phyloP scores from a whole-genome alignment of 2,329 filamentous ascomycete genomes.

The Fusarium marasasianum region DNA sequence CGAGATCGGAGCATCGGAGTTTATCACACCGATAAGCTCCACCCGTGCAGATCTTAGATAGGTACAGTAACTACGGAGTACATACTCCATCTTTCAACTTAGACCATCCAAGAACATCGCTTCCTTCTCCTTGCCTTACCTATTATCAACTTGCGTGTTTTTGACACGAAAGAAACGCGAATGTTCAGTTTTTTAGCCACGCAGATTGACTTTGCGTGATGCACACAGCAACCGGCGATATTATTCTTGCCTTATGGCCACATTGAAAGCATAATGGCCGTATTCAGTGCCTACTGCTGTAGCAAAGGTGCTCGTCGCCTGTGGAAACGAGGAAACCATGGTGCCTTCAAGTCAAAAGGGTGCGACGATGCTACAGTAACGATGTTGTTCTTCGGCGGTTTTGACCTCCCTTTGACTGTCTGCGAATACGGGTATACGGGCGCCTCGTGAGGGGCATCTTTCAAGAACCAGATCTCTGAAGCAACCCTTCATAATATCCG shows the following conservation, averaged over 20 bases:
- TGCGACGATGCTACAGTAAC: not conserved
- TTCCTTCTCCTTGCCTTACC: not conserved
- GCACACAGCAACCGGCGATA: not conserved
- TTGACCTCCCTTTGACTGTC: not conserved
- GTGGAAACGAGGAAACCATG: not conserved
- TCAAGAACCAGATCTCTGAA: not conserved
- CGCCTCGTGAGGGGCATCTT: slow-evolving; percentile 14
- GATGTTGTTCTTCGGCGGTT: not conserved
- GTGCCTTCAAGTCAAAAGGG: not conserved
- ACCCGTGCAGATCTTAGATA: not conserved
- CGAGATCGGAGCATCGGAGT: slow-evolving; percentile 27
- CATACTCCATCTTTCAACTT: not conserved
- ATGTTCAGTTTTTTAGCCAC: too few relatives aligned
- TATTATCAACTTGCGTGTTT: not conserved
- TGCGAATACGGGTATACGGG: not conserved
- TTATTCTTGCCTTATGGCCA: not conserved
- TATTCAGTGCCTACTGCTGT: not conserved
- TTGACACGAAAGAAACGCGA: too few relatives aligned
- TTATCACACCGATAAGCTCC: slow-evolving; percentile 15
- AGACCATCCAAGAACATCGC: not conserved
- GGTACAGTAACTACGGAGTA: not conserved
- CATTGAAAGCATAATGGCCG: not conserved
- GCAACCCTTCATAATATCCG: not conserved
- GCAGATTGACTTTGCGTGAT: too few relatives aligned
- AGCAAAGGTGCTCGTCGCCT: slow-evolving; percentile 1